A percentile compares a stretch with the other conserved stretches of the same genome.
These are phyloP conservation scores for Suillus lakei DNA, from an alignment of 768 basidiomycete genomes.

Conservation along the genomic window DNA sequence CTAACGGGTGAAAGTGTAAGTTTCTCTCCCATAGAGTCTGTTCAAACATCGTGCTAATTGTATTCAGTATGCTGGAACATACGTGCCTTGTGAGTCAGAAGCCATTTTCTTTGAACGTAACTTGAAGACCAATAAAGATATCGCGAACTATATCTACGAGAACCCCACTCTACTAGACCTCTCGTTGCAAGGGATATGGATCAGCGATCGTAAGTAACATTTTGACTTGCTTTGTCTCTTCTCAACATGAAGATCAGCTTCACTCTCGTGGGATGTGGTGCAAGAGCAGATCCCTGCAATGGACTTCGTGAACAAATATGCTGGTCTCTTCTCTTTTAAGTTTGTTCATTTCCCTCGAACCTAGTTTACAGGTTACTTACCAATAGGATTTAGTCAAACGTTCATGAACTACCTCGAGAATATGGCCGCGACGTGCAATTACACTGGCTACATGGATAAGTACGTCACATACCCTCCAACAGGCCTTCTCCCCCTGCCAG, in stretches of 20 bases:
- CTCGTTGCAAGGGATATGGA: slow-evolving; percentile 71
- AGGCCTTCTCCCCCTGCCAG: slow-evolving; percentile 69
- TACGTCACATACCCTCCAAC: slow-evolving; percentile 71
- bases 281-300: slow-evolving; percentile 75
- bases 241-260: slow-evolving; percentile 40
- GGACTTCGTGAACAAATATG: slow-evolving; percentile 73
- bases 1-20: slow-evolving; percentile 77
- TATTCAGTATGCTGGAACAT: slow-evolving; percentile 74
- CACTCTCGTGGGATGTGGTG: slow-evolving; percentile 64
- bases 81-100: slow-evolving; percentile 55
- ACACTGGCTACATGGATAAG: slow-evolving; percentile 62
- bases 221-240: not conserved
- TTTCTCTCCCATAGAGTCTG: not conserved
- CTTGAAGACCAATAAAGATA: slow-evolving; percentile 47
- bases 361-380: not conserved
- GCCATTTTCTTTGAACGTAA: not conserved
- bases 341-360: slow-evolving; percentile 33
- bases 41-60: not conserved
- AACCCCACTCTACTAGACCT: slow-evolving; percentile 58
- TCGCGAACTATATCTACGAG: slow-evolving; percentile 74
- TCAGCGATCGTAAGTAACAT: slow-evolving; percentile 62
- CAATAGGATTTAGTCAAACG: slow-evolving; percentile 50
- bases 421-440: slow-evolving; percentile 58
- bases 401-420: slow-evolving; percentile 64
- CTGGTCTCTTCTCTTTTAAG: slow-evolving; percentile 76